Base-by-base conservation (phyloP, 2,329 filamentous ascomycete genomes). In the Aspergillus nomiae region DNA sequence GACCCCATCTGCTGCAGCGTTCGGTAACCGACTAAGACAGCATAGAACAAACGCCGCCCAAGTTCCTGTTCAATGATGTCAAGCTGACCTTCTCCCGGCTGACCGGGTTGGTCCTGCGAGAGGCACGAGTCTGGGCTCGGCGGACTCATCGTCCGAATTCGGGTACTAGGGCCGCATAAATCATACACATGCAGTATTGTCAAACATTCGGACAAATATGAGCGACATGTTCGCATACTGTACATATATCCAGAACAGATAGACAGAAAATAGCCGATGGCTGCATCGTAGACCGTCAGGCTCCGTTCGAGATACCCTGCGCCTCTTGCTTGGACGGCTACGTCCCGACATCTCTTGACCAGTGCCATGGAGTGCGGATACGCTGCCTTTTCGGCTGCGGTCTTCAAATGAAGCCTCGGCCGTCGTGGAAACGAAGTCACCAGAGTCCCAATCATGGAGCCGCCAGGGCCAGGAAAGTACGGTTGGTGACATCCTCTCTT, bases 1-100 rank as follows among this genome's bases (percentile, higher is more conserved):
- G 87, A 86, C 38, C 92, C 92, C 21, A 95, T 80, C 73, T 96
- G 92, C 60, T 90, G 86, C 75, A 96, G 87, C 0, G 92, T 91
- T 65, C 90, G 91, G 63, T 92, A 86, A 38, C 89, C 89, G 6
- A 93, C 86, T 65, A 95, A 88, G 68, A 93, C 84, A 26, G 91
- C 89, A 89, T 93, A 97, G 75, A 96, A 97, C 46, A 96, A 78
- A 43, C 86, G 82, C 46, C 83, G 81, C 5, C 84, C 84, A 63
- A 88, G 71, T 63, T 82, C 80, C 63, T 80, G 79, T n/a, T 78
- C 73, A 24, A 82, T 74, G 19, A 79, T 60, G 60, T 80, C 77
- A 21, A 70, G 67, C 2, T 69, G 64, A 34, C 63, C 19, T 51
- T 72, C 50, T 59, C 67, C 60, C 10, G 65, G 48, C 30, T 56